Base-by-base conservation (phyloP, 2,329 filamentous ascomycete species). In the Phialocephala subalpina region DNA sequence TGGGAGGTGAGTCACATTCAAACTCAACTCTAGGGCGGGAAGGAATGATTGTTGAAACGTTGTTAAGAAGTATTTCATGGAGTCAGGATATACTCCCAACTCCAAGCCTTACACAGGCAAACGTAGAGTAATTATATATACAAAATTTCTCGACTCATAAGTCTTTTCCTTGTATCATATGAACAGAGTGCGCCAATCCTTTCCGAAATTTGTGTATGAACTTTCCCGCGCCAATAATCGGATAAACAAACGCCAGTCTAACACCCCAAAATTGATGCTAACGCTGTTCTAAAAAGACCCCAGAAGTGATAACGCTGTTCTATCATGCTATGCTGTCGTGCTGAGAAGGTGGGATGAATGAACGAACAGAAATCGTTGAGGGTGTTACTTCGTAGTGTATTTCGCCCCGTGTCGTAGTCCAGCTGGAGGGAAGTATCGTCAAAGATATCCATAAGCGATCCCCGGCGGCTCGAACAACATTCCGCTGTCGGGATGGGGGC, bases 401-500 rank as follows among this genome's bases (percentile, higher is more conserved):
- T 33, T 9, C 29, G 4, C 29, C 29, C 4, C 29, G 29, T 33
- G 29, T 33, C 29, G 29, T 33, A 9, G 29, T 33, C 29, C 29
- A 33, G 29, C 9, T 33, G 29, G n/a, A n/a, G n/a, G n/a, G n/a
- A n/a, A n/a, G n/a, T n/a, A n/a, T n/a, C 18, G 53, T 38, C 27
- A 35, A 6, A 57, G 27, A 36, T 35, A 35, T 18, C 53, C 53
- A 18, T 36, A 45, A 18, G 20, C 45, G 25, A 40, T 47, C 6
- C n/a, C 42, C 49, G n/a, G 16, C 47, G 27, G 27, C 16, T 20
- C 47, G 20, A 16, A 45, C 57, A 38, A 49, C 47, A 38, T 52
- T 4, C 58, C 40, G 42, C 36, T 40, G 20, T 64, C 52, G 5
- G 58, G 60, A 45, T 58, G 38, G 0, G 67, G 62, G 45, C 65